Evolutionary conservation across 1,139 yeast species (phyloP), one percentile per base, ranked within the genome.

Genomic region (Geotrichum bryndzae): DNA sequence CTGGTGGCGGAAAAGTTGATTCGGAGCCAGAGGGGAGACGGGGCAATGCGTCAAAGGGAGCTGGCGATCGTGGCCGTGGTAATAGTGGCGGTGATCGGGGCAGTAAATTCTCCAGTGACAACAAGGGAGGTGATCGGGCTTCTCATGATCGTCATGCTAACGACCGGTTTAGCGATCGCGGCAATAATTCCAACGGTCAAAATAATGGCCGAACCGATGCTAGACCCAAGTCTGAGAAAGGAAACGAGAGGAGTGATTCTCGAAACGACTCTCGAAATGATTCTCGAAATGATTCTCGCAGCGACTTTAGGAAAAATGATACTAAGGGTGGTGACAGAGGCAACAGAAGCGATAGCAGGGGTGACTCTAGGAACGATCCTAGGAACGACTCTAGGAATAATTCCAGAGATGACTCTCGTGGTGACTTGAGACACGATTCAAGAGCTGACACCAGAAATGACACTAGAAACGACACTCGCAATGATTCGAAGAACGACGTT

Each of bases 61-160:
- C 46, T 8, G 58, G 35, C 11, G 58, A 55, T 10, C 58, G 58
- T 48, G 53, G 46, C 15, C 58, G 58, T 29, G 53, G 46, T 22
- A 22, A 22, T 53, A 50, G 27, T 33, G 45, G 41, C 15, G 15
- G 25, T 13, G 27, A 27, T 15, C 41, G 45, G 31, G 33, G 45
- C 27, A 46, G 46, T 7, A 41, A 35, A 18, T 35, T 11, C 11
- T 35, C 50, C 22, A 29, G 13, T 10, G 52, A 29, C 4, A 41
- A 7, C 35, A 45, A 54, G 18, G 29, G 57, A 25, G 22, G 35
- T 29, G 51, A 46, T n/a, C 23, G 50, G 7, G 25, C 48, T 41
- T 41, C 48, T 18, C 11, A 41, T 41, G 48, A 41, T 18, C 41
- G 41, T 15, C 52, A 50, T 13, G 2, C 15, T 1, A 23, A 50